These are phyloP conservation scores for Lycium ferocissimum DNA, from an alignment of 257 asterid genomes.

Conservation along the genomic window DNA sequence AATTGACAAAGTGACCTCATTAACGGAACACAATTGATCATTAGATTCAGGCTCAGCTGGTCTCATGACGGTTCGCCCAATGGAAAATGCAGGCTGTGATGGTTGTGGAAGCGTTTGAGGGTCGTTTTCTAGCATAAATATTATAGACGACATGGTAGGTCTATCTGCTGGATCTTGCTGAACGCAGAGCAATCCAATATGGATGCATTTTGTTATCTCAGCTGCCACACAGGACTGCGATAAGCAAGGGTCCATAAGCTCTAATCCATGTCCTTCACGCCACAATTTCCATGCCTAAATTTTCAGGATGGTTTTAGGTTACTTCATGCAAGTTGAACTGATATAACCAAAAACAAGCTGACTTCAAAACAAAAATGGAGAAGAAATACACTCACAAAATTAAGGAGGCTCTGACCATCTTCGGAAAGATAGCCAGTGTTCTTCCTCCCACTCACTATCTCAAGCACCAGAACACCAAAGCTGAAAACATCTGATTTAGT, in stretches of 20 bases:
- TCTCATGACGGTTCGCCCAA: not conserved
- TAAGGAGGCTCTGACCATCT: constrained; percentile 27
- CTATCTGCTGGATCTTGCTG: constrained; percentile 29
- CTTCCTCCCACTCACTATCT: constrained; percentile 22
- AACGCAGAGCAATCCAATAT: constrained; percentile 21
- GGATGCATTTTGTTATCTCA: constrained; percentile 28
- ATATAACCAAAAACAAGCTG: not conserved
- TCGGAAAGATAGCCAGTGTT: not conserved
- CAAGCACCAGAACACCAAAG: constrained; percentile 5
- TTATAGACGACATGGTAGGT: constrained; percentile 24
- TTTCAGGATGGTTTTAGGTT: not conserved
- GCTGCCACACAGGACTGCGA: not conserved
- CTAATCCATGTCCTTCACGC: not conserved
- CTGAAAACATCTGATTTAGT: constrained; percentile 29
- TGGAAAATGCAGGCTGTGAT: constrained; percentile 4
- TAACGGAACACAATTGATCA: not conserved
- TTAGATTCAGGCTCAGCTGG: not conserved
- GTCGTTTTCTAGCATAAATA: constrained; percentile 12
- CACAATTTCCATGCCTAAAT: constrained; percentile 25
- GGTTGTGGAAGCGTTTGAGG: not conserved
- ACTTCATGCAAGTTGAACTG: not conserved
- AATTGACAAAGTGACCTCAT: not conserved
- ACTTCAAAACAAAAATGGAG: not conserved
- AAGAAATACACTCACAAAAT: not conserved
- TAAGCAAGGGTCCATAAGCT: not conserved